Conservation (phyloP, 371 early-diverging fungal species). For the Zychaea mexicana region DNA sequence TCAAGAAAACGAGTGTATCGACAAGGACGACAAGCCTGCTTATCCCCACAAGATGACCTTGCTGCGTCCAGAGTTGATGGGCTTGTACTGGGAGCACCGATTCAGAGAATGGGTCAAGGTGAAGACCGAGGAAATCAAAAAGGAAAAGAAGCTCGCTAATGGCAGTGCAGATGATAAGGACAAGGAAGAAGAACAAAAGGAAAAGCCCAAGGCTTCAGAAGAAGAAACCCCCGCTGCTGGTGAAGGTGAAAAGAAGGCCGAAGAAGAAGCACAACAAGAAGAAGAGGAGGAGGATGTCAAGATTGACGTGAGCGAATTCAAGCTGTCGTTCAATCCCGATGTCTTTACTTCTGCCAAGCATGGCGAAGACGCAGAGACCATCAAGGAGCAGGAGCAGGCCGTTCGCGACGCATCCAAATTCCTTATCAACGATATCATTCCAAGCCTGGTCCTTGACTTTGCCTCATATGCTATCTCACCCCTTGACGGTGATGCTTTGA, state of each 20-base stretch:
- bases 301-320: slow-evolving; percentile 65
- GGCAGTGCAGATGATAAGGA: slow-evolving; percentile 28
- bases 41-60: slow-evolving; percentile 92
- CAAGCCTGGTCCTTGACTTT: slow-evolving; percentile 76
- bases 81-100: slow-evolving; percentile 82
- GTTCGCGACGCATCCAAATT: slow-evolving; percentile 83
- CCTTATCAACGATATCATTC: slow-evolving; percentile 69
- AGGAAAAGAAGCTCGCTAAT: slow-evolving; percentile 35
- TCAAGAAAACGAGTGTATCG: slow-evolving; percentile 70
- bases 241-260: slow-evolving; percentile 35
- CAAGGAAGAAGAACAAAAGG: slow-evolving; percentile 47
- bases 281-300: slow-evolving; percentile 57
- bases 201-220: slow-evolving; percentile 32
- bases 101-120: slow-evolving; percentile 67
- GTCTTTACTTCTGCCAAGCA: slow-evolving; percentile 66
- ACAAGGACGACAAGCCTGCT: slow-evolving; percentile 49
- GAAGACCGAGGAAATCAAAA: slow-evolving; percentile 57
- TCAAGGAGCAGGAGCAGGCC: slow-evolving; percentile 48
- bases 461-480: slow-evolving; percentile 75
- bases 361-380: slow-evolving; percentile 28
- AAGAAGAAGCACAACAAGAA: slow-evolving; percentile 33
- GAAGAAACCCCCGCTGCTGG: slow-evolving; percentile 16
- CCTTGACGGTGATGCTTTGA: slow-evolving; percentile 79
- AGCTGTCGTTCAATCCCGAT: slow-evolving; percentile 81
- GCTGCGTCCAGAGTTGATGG: slow-evolving; percentile 87